Conservation (phyloP, 129 eudicot genomes). For the Cynara cardunculus region DNA sequence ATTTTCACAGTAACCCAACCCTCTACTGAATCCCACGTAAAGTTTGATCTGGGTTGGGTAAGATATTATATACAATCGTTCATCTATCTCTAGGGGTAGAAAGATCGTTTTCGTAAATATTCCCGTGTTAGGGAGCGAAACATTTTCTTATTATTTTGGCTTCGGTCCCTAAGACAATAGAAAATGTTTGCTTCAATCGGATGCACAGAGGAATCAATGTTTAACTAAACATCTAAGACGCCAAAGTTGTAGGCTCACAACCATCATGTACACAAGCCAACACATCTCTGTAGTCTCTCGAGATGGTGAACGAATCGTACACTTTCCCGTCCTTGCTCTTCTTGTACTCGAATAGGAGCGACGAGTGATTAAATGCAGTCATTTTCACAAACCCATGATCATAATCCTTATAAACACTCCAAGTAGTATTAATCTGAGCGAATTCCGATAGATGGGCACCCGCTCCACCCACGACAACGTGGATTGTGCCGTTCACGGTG, state of each 20-base stretch:
- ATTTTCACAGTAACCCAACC: too few relatives aligned
- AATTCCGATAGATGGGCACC: constrained; percentile 67
- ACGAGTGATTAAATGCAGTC: constrained; percentile 69
- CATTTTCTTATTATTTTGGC: constrained; percentile 10
- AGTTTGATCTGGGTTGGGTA: too few relatives aligned
- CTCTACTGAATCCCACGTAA: background rate
- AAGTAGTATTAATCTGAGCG: constrained; percentile 40
- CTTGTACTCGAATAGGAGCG: constrained; percentile 72
- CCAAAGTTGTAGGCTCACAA: constrained; percentile 49
- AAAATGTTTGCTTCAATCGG: background rate
- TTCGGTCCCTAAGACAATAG: background rate
- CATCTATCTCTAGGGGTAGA: background rate
- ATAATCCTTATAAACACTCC: constrained; percentile 64
- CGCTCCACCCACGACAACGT: constrained; percentile 75
- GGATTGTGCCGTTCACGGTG: constrained; percentile 61
- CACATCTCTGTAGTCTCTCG: constrained; percentile 74
- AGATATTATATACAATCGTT: too few relatives aligned
- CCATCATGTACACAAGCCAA: constrained; percentile 66
- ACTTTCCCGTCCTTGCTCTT: constrained; percentile 73
- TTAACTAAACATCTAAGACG: constrained; percentile 6
- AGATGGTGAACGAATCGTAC: constrained; percentile 67
- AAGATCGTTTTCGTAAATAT: background rate
- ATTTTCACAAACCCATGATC: constrained; percentile 75
- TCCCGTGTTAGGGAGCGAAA: background rate
- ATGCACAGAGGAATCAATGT: background rate